phyloP scores from a whole-genome alignment of 352 stramenopile genomes.

The Blastocystis sp. region DNA sequence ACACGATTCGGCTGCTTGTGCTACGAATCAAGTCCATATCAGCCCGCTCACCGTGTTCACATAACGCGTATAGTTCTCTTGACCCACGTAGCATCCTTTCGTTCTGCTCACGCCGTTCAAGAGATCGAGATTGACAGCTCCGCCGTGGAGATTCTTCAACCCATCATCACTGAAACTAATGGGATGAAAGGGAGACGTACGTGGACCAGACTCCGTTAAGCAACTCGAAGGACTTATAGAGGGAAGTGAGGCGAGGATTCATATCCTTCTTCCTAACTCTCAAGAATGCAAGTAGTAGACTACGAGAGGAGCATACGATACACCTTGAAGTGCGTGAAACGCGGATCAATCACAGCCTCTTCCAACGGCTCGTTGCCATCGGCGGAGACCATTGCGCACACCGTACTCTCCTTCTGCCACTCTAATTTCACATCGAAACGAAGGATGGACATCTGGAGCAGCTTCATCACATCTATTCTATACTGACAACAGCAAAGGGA shows the following conservation, averaged over 20 bases:
- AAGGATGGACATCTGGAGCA: conserved; percentile 45
- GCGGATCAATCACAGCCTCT: conserved; percentile 6
- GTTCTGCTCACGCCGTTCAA: conserved; percentile 34
- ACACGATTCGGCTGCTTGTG: conserved; percentile 27
- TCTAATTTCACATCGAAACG: conserved; percentile 1
- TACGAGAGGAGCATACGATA: neutral
- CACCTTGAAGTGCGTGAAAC: neutral
- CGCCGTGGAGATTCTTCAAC: conserved; percentile 24
- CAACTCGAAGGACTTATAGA: conserved; percentile 49
- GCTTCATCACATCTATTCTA: conserved; percentile 28
- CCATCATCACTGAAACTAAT: conserved; percentile 10
- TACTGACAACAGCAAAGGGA: neutral
- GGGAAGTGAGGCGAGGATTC: conserved; percentile 10
- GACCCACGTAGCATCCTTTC: conserved; percentile 66
- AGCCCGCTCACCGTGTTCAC: conserved; percentile 9
- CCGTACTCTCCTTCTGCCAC: neutral
- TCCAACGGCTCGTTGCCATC: neutral
- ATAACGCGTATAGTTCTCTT: conserved; percentile 46
- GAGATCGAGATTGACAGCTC: conserved; percentile 41
- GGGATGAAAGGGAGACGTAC: neutral
- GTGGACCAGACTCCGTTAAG: conserved; percentile 47
- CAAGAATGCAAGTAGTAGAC: neutral
- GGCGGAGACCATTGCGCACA: neutral
- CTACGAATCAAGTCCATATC: neutral
- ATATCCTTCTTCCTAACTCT: neutral